These are phyloP conservation scores for Didymella segeticola DNA, from an alignment of 2,329 filamentous ascomycete species.

Conservation along the genomic window DNA sequence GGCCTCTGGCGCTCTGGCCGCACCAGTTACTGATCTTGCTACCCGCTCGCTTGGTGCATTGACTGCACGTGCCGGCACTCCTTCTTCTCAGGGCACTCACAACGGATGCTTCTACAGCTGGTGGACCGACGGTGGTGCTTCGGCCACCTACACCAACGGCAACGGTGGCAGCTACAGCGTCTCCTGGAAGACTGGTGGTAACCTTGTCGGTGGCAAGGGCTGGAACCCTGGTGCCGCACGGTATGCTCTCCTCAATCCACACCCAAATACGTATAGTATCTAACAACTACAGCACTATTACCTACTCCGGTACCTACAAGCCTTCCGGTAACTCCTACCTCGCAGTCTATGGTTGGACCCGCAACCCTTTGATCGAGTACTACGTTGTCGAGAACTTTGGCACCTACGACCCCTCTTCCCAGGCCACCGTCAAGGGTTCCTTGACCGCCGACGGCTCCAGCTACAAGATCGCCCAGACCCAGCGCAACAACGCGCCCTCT, in stretches of 20 bases:
- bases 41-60: conserved; percentile 44
- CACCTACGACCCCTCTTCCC: conserved; percentile 58
- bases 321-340: conserved; percentile 56
- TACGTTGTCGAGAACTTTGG: conserved; percentile 60
- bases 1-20: conserved; percentile 34
- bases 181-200: conserved; percentile 59
- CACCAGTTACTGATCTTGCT: conserved; percentile 44
- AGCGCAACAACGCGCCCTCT: conserved; percentile 53
- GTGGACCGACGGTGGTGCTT: conserved; percentile 63
- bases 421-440: conserved; percentile 45
- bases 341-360: conserved; percentile 65
- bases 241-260: conserved; percentile 46
- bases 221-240: conserved; percentile 61
- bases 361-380: conserved; percentile 62
- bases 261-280: background rate
- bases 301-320: conserved; percentile 45
- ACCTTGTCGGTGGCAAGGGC: conserved; percentile 66
- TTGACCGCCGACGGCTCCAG: conserved; percentile 39
- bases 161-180: conserved; percentile 59
- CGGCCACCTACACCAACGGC: conserved; percentile 63
- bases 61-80: conserved; percentile 49
- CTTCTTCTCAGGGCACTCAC: conserved; percentile 59
- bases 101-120: conserved; percentile 68
- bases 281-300: conserved; percentile 35
- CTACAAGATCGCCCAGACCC: conserved; percentile 42